Evolutionary conservation across 1,284 basidiomycete species (phyloP).

Genomic region (Schizophyllum commune): DNA sequence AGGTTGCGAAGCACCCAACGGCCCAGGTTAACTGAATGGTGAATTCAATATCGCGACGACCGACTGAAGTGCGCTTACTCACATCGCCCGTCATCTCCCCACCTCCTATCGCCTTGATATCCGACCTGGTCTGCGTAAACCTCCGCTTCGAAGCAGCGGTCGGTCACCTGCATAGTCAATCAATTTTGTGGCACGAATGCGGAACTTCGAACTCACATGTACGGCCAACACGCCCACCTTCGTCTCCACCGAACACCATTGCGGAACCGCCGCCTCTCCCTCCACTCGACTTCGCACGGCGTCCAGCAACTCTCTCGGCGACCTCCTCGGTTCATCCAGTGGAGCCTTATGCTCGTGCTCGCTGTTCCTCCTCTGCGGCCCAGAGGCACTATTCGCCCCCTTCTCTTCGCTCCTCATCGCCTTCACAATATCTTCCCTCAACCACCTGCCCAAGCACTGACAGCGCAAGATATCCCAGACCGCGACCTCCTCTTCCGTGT

Average conservation of each 20-base stretch:
- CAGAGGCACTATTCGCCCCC: conserved; percentile 5
- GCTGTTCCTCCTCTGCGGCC: conserved; percentile 22
- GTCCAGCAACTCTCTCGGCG: conserved; percentile 81
- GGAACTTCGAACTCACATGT: conserved; percentile 56
- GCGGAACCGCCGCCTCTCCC: conserved; percentile 79
- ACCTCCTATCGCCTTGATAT: conserved; percentile 45
- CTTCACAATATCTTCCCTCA: conserved; percentile 57
- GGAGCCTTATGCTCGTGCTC: conserved; percentile 20
- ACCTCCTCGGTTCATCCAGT: conserved; percentile 29
- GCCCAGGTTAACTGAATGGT: conserved; percentile 61
- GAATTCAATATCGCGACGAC: conserved; percentile 13
- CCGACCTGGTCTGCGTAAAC: conserved; percentile 90
- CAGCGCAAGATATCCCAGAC: conserved; percentile 90
- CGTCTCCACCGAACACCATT: conserved; percentile 89
- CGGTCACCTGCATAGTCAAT: not conserved
- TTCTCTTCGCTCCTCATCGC: conserved; percentile 27
- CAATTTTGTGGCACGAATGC: not conserved
- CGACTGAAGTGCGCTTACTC: conserved; percentile 25
- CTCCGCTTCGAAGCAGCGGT: conserved; percentile 89
- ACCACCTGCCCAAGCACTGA: conserved; percentile 69
- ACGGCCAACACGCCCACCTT: conserved; percentile 84
- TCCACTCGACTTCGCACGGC: conserved; percentile 84
- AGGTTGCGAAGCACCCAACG: conserved; percentile 76
- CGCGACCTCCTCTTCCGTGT: conserved; percentile 79
- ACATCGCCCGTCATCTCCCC: conserved; percentile 78